Percentiles rank a stretch among this genome's conserved stretches.
Conservation (phyloP, 768 basidiomycete genomes). For the Naganishia randhawae region DNA sequence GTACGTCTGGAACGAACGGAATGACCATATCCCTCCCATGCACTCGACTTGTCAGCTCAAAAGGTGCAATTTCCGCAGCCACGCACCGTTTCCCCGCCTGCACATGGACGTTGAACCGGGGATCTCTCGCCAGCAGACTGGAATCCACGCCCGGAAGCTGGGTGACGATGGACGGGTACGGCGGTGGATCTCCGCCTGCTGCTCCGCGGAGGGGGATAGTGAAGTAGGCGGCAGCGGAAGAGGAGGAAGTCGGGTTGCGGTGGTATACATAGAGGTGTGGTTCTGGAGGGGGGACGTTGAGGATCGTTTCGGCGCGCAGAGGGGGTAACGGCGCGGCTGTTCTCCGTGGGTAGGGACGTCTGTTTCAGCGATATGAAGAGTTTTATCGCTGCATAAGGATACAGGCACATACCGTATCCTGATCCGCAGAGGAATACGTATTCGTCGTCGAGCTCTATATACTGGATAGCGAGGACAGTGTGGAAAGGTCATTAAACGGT, state of each 20-base stretch:
- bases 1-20: constrained; percentile 5
- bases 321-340: not conserved
- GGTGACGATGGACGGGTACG: not conserved
- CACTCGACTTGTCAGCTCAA: not conserved
- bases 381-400: not conserved
- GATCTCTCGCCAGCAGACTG: not conserved
- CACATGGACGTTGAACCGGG: not conserved
- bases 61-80: not conserved
- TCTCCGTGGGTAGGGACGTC: too few species aligned
- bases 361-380: too few species aligned
- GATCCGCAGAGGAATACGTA: not conserved
- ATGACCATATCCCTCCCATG: not conserved
- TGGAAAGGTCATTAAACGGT: not conserved
- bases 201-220: not conserved
- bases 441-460: constrained; percentile 15
- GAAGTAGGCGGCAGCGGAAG: not conserved
- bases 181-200: not conserved
- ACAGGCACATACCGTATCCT: not conserved
- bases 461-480: not conserved
- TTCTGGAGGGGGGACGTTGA: not conserved
- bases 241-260: not conserved
- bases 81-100: not conserved
- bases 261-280: not conserved
- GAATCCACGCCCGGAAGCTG: not conserved
- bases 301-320: not conserved